phyloP scores from a whole-genome alignment of 441 rosid species.

The Codiaeum variegatum region DNA sequence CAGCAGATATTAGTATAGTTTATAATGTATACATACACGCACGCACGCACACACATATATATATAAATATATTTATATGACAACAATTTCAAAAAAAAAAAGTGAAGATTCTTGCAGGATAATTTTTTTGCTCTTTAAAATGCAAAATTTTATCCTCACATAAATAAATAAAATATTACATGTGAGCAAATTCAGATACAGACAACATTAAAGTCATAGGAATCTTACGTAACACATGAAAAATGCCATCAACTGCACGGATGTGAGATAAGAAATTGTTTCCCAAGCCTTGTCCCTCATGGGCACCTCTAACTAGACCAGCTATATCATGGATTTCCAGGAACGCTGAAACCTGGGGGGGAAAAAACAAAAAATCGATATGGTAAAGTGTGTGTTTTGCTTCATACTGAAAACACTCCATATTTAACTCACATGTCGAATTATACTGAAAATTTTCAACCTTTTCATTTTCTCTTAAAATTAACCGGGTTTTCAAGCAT shows the following conservation, averaged over 20 bases:
- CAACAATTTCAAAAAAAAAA: neutral
- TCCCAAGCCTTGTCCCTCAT: slow-evolving; percentile 95
- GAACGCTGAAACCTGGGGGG: slow-evolving; percentile 94
- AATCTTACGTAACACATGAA: slow-evolving; percentile 87
- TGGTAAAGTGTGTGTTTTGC: neutral
- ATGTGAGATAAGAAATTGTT: slow-evolving; percentile 95
- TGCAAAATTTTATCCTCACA: neutral
- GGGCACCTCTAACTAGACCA: slow-evolving; percentile 96
- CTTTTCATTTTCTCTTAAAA: no score
- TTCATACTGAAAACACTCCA: neutral
- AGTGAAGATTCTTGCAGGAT: neutral
- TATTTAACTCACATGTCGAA: neutral
- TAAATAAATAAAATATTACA: neutral
- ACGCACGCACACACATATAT: no score
- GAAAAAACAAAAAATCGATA: neutral
- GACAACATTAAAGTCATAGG: neutral
- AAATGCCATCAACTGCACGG: slow-evolving; percentile 98
- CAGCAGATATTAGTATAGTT: neutral
- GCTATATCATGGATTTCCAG: slow-evolving; percentile 98
- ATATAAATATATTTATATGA: no score
- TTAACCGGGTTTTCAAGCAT: no score
- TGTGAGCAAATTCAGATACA: neutral
- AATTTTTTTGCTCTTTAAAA: neutral
- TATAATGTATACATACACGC: no score
- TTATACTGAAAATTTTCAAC: no score